Percentiles rank a stretch among this genome's conserved stretches.
These are phyloP conservation scores for Pythium folliculosum DNA, from an alignment of 352 stramenopile genomes.

Conservation along the genomic window DNA sequence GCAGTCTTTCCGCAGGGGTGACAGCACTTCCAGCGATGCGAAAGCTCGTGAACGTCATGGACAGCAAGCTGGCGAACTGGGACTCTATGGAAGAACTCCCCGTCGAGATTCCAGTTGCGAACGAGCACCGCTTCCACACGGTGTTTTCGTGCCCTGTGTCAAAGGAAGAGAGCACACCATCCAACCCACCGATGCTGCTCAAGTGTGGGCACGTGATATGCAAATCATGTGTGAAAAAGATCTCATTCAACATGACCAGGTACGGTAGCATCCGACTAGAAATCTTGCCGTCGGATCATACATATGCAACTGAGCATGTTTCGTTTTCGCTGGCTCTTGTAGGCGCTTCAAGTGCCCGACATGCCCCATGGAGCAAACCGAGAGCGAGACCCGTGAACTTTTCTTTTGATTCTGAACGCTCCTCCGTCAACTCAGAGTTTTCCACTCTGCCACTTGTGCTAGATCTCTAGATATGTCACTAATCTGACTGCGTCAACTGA, in stretches of 20 bases:
- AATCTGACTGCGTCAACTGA: constrained; percentile 23
- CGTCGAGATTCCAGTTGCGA: constrained; percentile 78
- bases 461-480: constrained; percentile 5
- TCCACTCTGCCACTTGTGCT: background rate
- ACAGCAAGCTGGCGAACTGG: constrained; percentile 79
- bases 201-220: constrained; percentile 89
- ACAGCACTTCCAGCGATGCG: constrained; percentile 71
- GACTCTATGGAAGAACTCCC: constrained; percentile 69
- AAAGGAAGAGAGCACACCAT: constrained; percentile 83
- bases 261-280: constrained; percentile 11
- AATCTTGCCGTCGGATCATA: background rate
- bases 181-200: constrained; percentile 83
- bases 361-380: constrained; percentile 81
- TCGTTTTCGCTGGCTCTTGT: background rate
- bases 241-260: constrained; percentile 82
- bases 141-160: constrained; percentile 88
- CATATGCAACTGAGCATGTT: background rate
- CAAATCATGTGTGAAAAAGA: constrained; percentile 75
- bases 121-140: constrained; percentile 84
- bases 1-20: constrained; percentile 68
- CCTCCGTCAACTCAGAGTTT: background rate
- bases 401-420: constrained; percentile 49
- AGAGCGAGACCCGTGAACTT: constrained; percentile 70
- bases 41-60: constrained; percentile 82
- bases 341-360: constrained; percentile 89